Base-by-base conservation (phyloP, 306 rosid species). In the Boehmeria nivea region DNA sequence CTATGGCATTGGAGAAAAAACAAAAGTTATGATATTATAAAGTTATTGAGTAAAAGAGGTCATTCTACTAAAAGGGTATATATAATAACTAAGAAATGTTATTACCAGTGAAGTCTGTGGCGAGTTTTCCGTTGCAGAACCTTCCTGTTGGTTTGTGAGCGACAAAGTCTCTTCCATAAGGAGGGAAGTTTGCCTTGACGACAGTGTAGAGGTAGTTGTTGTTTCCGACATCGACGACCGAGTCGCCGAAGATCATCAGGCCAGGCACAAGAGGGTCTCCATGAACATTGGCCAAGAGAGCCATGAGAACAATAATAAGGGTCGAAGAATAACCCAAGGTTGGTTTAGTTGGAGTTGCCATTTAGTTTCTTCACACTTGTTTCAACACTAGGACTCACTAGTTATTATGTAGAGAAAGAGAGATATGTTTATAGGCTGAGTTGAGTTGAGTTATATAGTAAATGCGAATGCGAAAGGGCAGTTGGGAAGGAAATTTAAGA, bases 91-190 rank as follows among this genome's bases (percentile, higher is more conserved):
- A 17, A 22, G n/a, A 50, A 47, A 57, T 13, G 15, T 7, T 4
- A 10, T 40, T 67, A 83, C 87, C 84, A 14, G 82, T 77, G 69
- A 77, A 75, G 57, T 84, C 93, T 43, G 56, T 64, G 63, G 76
- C 85, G 12, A 83, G 80, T 68, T 84, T 84, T 50, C 87, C 87
- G 49, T 80, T 81, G 65, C 81, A 77, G 71, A 84, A 84, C 73
- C 87, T 75, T 54, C 85, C 93, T 2, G 87, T 84, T 15, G 93
- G 81, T 70, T 10, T 54, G 40, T 70, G 87, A 36, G 56, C 52
- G 17, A 72, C 73, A 54, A 84, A 84, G 77, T 84, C 85, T 78
- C 87, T 80, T 57, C 85, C 87, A 51, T 84, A 81, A 34, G 87
- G 87, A 55, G 67, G 81, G 38, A 78, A 78, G 72, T 81, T 73